Base-by-base conservation (phyloP, 108 stramenopile genomes). In the Nitzschia sp. region DNA sequence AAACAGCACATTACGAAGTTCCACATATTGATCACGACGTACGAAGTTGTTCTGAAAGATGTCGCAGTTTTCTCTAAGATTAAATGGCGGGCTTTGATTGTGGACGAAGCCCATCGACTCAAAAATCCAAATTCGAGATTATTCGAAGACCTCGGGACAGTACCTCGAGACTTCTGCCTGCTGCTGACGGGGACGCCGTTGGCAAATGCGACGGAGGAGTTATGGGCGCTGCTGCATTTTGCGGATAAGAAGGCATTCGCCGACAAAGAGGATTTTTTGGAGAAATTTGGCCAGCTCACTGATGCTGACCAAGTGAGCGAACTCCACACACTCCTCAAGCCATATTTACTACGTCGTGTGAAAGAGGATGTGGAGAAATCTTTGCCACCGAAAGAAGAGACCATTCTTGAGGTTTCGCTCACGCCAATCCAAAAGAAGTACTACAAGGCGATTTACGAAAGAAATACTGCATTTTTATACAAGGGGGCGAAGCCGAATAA, bases 361-460 rank as follows among this genome's bases (percentile, higher is more conserved):
- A 99, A 98, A 74, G 98, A 98, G 63, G 97, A 99, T 55, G 98
- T 99, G 1, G 97, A 97, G 66, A 98, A 97, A 69, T 75, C 89
- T 2, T 75, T 99, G 28, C 98, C 97, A 9, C 94, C 95, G 26
- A 99, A 98, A 79, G 95, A 95, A 61, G 98, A 99, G 66, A 98
- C 95, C 2, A 96, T 99, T 60, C 74, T 99, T 6, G 98, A 98
- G 69, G 97, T 99, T 9, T 80, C 88, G 6, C 84, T 98, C 4
- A 98, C 98, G 45, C 91, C 95, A 0, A 86, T 97, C 36, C 98
- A 99, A 72, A 97, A 98, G 74, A 89, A 92, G 58, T 97, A 91
- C 67, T 99, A 99, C 83, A 95, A 95, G 38, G 97, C 97, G 2
- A 97, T 98, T 48, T 98, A 96, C 78, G 98, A 98, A 56, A 81